Percentiles rank a stretch among this genome's conserved stretches.
Evolutionary conservation across 2,329 filamentous ascomycete species (phyloP).

Genomic region (Neonectria ditissima): DNA sequence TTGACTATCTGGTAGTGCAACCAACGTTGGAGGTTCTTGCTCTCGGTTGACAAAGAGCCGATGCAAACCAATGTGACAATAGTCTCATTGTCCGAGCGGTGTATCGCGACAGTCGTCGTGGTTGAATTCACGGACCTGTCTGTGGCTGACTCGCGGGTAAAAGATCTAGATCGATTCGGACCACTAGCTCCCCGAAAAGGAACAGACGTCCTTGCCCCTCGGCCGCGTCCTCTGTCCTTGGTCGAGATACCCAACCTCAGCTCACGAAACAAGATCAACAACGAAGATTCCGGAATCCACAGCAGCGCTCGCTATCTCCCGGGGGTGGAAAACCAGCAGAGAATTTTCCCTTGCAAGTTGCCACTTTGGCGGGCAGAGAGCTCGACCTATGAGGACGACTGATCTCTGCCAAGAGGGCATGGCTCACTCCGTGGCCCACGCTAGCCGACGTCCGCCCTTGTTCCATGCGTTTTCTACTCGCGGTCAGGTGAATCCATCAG

Average conservation of each 20-base stretch:
- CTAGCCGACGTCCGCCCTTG: slow-evolving; percentile 19
- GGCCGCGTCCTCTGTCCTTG: neutral
- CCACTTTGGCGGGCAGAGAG: neutral
- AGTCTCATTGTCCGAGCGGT: neutral
- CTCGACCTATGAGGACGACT: slow-evolving; percentile 10
- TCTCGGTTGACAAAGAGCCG: neutral
- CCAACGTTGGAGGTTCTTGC: neutral
- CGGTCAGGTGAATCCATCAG: slow-evolving; percentile 21
- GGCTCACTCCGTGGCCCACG: slow-evolving; percentile 13
- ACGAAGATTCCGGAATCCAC: neutral
- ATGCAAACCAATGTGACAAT: neutral
- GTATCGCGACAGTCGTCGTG: neutral
- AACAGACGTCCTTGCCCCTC: neutral
- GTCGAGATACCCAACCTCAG: neutral
- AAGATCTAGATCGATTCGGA: neutral
- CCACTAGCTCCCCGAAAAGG: neutral
- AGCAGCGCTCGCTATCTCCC: neutral
- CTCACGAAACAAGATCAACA: neutral
- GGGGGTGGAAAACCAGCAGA: neutral
- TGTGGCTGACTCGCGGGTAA: slow-evolving; percentile 7
- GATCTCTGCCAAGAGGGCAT: slow-evolving; percentile 18
- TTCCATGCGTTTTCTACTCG: slow-evolving; percentile 22
- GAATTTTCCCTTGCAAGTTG: slow-evolving; percentile 2
- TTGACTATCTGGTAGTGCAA: neutral
- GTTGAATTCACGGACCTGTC: neutral